Evolutionary conservation across 805 yeast species (phyloP).

Genomic region (Suhomyces canberraensis): DNA sequence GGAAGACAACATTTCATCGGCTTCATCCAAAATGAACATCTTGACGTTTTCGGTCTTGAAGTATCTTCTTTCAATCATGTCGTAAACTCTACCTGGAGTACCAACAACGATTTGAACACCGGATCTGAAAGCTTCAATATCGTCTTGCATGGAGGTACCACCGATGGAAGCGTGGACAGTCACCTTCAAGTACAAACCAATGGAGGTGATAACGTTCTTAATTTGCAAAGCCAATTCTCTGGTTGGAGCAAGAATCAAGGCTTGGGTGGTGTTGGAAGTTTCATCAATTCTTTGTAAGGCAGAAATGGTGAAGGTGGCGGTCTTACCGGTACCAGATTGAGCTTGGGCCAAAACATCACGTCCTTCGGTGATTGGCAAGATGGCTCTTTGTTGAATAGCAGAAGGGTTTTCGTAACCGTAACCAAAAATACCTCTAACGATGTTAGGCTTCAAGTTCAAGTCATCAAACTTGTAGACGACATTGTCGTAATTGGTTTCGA

Average conservation of each 20-base stretch:
- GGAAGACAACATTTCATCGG: conserved; percentile 90
- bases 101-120: conserved; percentile 95
- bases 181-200: conserved; percentile 86
- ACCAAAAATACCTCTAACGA: conserved; percentile 75
- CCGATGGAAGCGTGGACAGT: conserved; percentile 92
- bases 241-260: conserved; percentile 89
- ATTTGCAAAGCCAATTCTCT: conserved; percentile 95
- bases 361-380: conserved; percentile 89
- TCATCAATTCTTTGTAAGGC: conserved; percentile 84
- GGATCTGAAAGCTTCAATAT: conserved; percentile 65
- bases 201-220: conserved; percentile 77
- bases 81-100: conserved; percentile 94
- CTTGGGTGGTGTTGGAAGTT: conserved; percentile 74
- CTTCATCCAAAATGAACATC: conserved; percentile 94
- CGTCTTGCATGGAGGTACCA: conserved; percentile 82
- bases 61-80: conserved; percentile 82
- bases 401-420: conserved; percentile 97
- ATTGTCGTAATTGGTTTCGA: conserved; percentile 95
- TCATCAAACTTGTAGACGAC: conserved; percentile 71
- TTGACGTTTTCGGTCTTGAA: conserved; percentile 73
- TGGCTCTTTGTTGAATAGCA: conserved; percentile 97
- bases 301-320: conserved; percentile 96
- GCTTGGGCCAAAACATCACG: conserved; percentile 98
- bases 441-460: conserved; percentile 67
- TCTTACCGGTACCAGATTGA: conserved; percentile 98